These are phyloP conservation scores for Castanea crenata DNA, from an alignment of 306 rosid genomes.

Conservation along the genomic window DNA sequence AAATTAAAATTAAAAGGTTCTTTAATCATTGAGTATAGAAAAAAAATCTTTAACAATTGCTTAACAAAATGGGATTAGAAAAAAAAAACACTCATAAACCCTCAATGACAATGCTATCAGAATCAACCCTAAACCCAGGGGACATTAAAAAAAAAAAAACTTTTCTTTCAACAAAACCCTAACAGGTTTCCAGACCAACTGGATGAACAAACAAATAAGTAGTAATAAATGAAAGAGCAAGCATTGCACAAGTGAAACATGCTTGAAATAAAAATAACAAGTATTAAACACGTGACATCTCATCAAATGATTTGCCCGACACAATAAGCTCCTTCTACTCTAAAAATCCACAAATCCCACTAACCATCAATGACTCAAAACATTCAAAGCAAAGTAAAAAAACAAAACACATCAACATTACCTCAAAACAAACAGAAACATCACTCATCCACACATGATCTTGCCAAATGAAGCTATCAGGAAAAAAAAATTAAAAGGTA, in stretches of 20 bases:
- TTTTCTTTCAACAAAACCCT: background rate
- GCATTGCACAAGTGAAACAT: slow-evolving; percentile 6
- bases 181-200: background rate
- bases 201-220: background rate
- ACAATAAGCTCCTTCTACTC: background rate
- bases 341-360: slow-evolving; percentile 17
- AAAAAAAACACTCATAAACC: background rate
- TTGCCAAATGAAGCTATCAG: background rate
- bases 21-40: background rate
- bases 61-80: background rate
- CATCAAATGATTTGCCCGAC: background rate
- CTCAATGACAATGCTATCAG: background rate
- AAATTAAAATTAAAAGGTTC: background rate
- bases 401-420: background rate
- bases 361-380: background rate
- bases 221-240: background rate
- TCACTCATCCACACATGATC: background rate
- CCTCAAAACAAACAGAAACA: no score
- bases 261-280: slow-evolving; percentile 1
- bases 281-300: background rate
- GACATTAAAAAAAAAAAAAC: background rate
- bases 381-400: background rate
- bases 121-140: background rate
- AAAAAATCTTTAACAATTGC: background rate
- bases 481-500: background rate